A percentile compares a stretch with the other conserved stretches of the same genome.
These are phyloP conservation scores for Penicillium cataractarum DNA, from an alignment of 495 filamentous ascomycete genomes.

Conservation along the genomic window DNA sequence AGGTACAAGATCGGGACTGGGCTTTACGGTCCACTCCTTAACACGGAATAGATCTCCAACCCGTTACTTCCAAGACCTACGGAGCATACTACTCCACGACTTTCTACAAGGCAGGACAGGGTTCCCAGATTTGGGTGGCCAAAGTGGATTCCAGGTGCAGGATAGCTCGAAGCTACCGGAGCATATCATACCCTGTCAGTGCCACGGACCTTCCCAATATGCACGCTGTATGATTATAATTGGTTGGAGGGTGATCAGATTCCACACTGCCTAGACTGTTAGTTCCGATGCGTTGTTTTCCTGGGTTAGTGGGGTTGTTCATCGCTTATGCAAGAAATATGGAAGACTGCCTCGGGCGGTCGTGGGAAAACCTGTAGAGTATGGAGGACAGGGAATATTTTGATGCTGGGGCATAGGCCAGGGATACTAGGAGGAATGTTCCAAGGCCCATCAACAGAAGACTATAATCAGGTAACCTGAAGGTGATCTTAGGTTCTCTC, in stretches of 20 bases:
- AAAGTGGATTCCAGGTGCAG: constrained; percentile 27
- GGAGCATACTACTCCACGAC: no score
- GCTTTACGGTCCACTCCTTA: constrained; percentile 14
- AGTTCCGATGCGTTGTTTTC: neutral
- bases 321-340: neutral
- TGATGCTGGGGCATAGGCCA: neutral
- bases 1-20: constrained; percentile 10
- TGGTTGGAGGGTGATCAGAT: constrained; percentile 7
- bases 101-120: neutral
- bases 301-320: neutral
- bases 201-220: constrained; percentile 24
- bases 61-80: neutral
- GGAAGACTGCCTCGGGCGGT: neutral
- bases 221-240: constrained; percentile 19
- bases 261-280: constrained; percentile 1
- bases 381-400: neutral
- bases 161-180: constrained; percentile 22
- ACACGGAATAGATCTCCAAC: neutral
- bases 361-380: neutral
- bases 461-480: no score
- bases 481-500: no score
- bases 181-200: constrained; percentile 27
- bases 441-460: neutral
- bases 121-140: constrained; percentile 7
- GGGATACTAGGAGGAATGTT: neutral